Evolutionary conservation across 805 yeast species (phyloP), one percentile per base, ranked within the genome.

Genomic region (Naumovozyma baii): DNA sequence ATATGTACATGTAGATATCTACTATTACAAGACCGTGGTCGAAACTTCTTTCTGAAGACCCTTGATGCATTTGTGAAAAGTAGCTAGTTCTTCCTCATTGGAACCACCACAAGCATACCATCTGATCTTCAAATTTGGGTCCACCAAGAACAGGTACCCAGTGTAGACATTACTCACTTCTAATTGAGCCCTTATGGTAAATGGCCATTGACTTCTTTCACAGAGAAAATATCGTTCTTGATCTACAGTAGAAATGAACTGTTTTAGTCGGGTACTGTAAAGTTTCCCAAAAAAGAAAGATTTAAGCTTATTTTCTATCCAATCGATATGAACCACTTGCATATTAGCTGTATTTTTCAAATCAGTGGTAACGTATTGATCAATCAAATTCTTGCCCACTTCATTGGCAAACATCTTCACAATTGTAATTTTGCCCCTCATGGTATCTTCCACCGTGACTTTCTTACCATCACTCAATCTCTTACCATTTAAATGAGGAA

Each of bases 61-160:
- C 16, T 36, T 22, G 2, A 45, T 36, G 17, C 37, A 34, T 16
- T 36, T 38, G 41, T 37, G 31, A 40, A 84, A 59, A 13, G 74
- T 63, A 14, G 66, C 66, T 36, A 66, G 63, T 49, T 92, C 98
- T 26, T 72, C 71, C 3, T 18, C 69, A 1, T 95, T 81, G 15
- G 31, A 5, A 31, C 72, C 74, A 2, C 97, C 98, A 49, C 94
- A 76, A 3, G 86, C 83, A 18, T 86, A 87, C 97, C 97, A 90
- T 50, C 97, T 69, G 39, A 92, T 80, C 51, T 73, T 79, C 38
- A 81, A 80, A 12, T 76, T 66, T 13, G 67, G 68, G 54, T 92
- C 98, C 28, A 92, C 71, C 3, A 90, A 65, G 47, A 86, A 81
- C 9, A 87, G 66, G 54, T 84, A 87, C 0, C 97, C 97, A 2